Percentiles rank a stretch among this genome's conserved stretches.
phyloP scores from a whole-genome alignment of 495 filamentous ascomycete genomes.

The Jackrogersella minutella region DNA sequence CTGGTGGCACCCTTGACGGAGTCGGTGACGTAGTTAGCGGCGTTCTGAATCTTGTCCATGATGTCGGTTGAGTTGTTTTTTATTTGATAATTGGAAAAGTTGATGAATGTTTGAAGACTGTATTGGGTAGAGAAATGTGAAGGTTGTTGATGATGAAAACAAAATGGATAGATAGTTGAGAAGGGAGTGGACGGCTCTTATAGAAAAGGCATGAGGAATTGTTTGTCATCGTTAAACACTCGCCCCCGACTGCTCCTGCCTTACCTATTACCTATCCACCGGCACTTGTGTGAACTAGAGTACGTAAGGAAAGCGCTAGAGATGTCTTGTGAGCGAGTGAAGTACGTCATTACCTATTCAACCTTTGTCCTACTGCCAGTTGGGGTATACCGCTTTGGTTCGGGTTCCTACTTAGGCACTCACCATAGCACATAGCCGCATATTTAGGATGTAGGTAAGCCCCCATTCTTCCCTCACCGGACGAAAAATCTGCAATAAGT shows the following conservation, averaged over 20 bases:
- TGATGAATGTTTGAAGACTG: slow-evolving; percentile 24
- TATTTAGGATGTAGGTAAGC: background rate
- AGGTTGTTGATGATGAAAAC: slow-evolving; percentile 26
- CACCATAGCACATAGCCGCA: no score
- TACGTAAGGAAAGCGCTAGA: slow-evolving; percentile 6
- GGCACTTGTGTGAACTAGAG: background rate
- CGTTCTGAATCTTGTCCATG: slow-evolving; percentile 68
- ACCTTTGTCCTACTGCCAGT: slow-evolving; percentile 19
- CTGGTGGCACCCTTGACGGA: slow-evolving; percentile 59
- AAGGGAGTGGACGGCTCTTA: slow-evolving; percentile 21
- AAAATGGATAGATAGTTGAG: background rate
- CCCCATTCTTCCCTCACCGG: background rate
- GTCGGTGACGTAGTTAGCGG: slow-evolving; percentile 68
- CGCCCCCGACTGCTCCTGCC: background rate
- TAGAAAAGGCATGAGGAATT: slow-evolving; percentile 23
- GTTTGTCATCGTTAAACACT: slow-evolving; percentile 16
- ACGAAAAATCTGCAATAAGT: slow-evolving; percentile 13
- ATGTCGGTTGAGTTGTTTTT: slow-evolving; percentile 49
- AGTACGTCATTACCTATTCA: slow-evolving; percentile 32
- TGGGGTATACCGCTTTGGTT: slow-evolving; percentile 8
- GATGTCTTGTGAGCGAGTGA: slow-evolving; percentile 27
- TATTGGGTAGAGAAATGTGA: slow-evolving; percentile 25
- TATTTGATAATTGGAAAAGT: no score
- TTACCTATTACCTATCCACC: background rate
- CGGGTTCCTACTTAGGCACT: slow-evolving; percentile 3